Evolutionary conservation across 1,284 basidiomycete species (phyloP).

Genomic region (Cystobasidium slooffiae): DNA sequence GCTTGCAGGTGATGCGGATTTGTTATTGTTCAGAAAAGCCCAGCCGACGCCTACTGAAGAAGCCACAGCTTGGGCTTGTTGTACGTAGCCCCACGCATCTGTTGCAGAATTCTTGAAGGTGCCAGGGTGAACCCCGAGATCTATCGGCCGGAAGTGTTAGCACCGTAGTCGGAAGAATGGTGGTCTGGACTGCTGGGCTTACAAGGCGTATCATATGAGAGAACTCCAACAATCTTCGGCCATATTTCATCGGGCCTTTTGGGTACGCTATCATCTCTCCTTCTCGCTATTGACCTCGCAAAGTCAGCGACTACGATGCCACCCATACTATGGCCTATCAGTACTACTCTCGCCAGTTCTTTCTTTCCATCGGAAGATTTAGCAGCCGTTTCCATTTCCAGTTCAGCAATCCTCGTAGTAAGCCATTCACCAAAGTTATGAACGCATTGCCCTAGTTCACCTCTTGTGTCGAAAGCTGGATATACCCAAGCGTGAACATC

Average conservation of each 20-base stretch:
- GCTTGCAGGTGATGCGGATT: neutral
- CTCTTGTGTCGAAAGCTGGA: conserved; percentile 44
- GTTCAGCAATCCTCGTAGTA: conserved; percentile 35
- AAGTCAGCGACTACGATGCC: conserved; percentile 41
- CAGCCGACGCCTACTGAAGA: conserved; percentile 38
- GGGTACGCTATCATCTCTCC: neutral
- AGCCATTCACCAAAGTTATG: conserved; percentile 43
- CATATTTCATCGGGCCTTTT: conserved; percentile 26
- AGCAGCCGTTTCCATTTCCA: conserved; percentile 37
- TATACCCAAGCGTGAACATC: conserved; percentile 43
- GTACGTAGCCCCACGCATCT: conserved; percentile 53
- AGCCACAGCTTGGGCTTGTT: conserved; percentile 52
- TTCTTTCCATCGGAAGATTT: conserved; percentile 30
- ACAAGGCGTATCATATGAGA: conserved; percentile 46
- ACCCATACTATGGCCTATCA: conserved; percentile 42
- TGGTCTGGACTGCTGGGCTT: neutral
- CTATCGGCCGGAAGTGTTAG: neutral
- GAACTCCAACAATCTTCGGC: conserved; percentile 41
- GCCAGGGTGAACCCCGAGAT: conserved; percentile 56
- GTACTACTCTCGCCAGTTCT: conserved; percentile 32
- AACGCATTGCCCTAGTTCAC: conserved; percentile 43
- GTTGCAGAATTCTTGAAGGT: conserved; percentile 56
- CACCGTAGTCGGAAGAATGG: neutral
- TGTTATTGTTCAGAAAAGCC: conserved; percentile 22
- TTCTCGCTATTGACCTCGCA: conserved; percentile 32